Percentiles rank a stretch among this genome's conserved stretches.
phyloP scores from a whole-genome alignment of 2,329 filamentous ascomycete species.

The Magnaporthiopsis rhizophila region DNA sequence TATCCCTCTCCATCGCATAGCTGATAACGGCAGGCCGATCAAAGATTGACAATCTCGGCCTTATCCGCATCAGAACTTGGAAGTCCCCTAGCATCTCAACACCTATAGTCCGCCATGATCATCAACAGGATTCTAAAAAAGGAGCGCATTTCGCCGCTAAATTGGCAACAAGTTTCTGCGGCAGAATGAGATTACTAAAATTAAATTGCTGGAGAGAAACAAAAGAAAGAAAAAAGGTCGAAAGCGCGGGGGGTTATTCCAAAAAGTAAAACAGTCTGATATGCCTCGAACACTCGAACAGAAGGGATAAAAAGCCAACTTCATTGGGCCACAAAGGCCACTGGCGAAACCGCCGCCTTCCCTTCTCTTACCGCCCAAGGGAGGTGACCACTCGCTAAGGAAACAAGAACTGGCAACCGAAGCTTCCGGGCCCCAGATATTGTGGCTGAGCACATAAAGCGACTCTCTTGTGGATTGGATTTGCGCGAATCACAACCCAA shows the following conservation, averaged over 20 bases:
- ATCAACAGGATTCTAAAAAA: not conserved
- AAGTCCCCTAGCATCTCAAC: not conserved
- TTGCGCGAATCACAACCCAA: not conserved
- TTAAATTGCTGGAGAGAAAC: not conserved
- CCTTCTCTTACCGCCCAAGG: not conserved
- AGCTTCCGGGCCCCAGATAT: not conserved
- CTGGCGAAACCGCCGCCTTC: not conserved
- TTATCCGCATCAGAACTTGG: not conserved
- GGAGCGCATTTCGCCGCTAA: not conserved
- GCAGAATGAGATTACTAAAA: too few species aligned
- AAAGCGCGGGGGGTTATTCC: not conserved
- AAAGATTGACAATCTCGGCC: not conserved
- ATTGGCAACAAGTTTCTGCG: not conserved
- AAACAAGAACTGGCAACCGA: not conserved
- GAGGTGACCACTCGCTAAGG: not conserved
- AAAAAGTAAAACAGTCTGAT: not conserved
- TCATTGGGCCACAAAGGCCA: not conserved
- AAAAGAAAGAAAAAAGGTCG: too few species aligned
- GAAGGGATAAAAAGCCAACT: not conserved
- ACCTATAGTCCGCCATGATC: not conserved
- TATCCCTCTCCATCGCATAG: too few species aligned
- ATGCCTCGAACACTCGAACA: not conserved
- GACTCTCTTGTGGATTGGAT: not conserved
- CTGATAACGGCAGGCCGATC: not conserved
- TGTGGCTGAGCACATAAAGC: not conserved